phyloP scores from a whole-genome alignment of 2,329 filamentous ascomycete genomes.

The Emergomyces orientalis region DNA sequence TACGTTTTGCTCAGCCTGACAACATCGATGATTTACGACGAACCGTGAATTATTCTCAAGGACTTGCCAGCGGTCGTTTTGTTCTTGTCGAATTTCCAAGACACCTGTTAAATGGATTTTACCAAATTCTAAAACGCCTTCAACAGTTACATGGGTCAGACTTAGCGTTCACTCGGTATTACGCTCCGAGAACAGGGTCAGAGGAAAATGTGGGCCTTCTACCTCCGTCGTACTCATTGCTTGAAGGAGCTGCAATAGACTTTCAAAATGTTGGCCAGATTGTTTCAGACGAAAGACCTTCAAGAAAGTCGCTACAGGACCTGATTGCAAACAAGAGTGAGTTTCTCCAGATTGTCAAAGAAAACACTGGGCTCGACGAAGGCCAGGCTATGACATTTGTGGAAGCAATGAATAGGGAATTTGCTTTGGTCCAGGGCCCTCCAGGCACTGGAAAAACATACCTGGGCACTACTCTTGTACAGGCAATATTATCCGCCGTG shows the following conservation, averaged over 20 bases:
- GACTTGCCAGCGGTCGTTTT: slow-evolving; percentile 13
- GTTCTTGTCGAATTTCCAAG: slow-evolving; percentile 18
- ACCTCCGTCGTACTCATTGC: slow-evolving; percentile 9
- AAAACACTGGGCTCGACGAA: slow-evolving; percentile 17
- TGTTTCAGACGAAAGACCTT: background rate
- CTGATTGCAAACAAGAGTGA: slow-evolving; percentile 7
- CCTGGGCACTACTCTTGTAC: slow-evolving; percentile 18
- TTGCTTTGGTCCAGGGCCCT: slow-evolving; percentile 24
- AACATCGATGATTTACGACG: slow-evolving; percentile 18
- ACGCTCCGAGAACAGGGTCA: slow-evolving; percentile 14
- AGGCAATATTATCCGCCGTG: slow-evolving; percentile 21
- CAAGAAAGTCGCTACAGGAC: background rate
- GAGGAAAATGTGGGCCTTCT: slow-evolving; percentile 8
- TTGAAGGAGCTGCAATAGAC: background rate
- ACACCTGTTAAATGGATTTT: slow-evolving; percentile 17
- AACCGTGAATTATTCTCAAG: slow-evolving; percentile 14
- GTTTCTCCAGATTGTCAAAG: slow-evolving; percentile 10
- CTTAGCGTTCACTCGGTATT: slow-evolving; percentile 17
- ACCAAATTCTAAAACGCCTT: slow-evolving; percentile 14
- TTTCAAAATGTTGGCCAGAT: background rate
- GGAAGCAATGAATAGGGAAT: slow-evolving; percentile 15
- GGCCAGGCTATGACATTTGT: slow-evolving; percentile 20
- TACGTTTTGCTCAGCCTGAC: slow-evolving; percentile 17
- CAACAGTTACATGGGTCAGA: slow-evolving; percentile 12
- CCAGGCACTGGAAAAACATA: slow-evolving; percentile 24